Percentiles rank a stretch among this genome's conserved stretches.
phyloP scores from a whole-genome alignment of 805 yeast genomes.

The Ogataea methylovora region DNA sequence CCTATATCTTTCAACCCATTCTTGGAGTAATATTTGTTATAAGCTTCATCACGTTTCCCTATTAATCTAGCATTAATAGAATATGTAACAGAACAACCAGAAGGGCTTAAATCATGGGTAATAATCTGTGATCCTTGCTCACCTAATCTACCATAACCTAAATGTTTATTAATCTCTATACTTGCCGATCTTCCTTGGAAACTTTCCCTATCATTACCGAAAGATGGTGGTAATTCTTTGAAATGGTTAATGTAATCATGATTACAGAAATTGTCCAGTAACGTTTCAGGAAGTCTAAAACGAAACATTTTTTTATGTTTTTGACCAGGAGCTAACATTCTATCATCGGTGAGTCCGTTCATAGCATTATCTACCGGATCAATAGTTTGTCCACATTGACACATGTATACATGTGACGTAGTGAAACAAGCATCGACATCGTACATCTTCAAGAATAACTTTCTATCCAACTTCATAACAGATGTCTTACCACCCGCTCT shows the following conservation, averaged over 20 bases:
- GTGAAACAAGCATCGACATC: slow-evolving; percentile 39
- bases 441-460: slow-evolving; percentile 38
- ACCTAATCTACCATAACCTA: slow-evolving; percentile 51
- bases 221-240: slow-evolving; percentile 31
- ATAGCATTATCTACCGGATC: slow-evolving; percentile 17
- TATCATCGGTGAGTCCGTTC: slow-evolving; percentile 35
- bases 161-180: slow-evolving; percentile 25
- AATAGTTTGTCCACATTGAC: slow-evolving; percentile 6
- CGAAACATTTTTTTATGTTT: slow-evolving; percentile 50
- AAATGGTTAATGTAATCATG: slow-evolving; percentile 29
- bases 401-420: slow-evolving; percentile 7
- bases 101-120: slow-evolving; percentile 36
- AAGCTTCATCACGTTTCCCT: slow-evolving; percentile 30
- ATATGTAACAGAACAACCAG: slow-evolving; percentile 38
- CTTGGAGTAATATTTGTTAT: slow-evolving; percentile 13
- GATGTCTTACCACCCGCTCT: neutral
- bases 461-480: slow-evolving; percentile 5
- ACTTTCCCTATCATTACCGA: slow-evolving; percentile 27
- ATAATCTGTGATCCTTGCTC: slow-evolving; percentile 45
- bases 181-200: slow-evolving; percentile 15
- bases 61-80: slow-evolving; percentile 48
- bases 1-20: slow-evolving; percentile 6
- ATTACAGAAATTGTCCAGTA: slow-evolving; percentile 45
- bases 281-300: slow-evolving; percentile 45
- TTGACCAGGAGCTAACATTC: slow-evolving; percentile 36